Percentiles rank a stretch among this genome's conserved stretches.
Conservation (phyloP, 768 basidiomycete species). For the Suillus spraguei region DNA sequence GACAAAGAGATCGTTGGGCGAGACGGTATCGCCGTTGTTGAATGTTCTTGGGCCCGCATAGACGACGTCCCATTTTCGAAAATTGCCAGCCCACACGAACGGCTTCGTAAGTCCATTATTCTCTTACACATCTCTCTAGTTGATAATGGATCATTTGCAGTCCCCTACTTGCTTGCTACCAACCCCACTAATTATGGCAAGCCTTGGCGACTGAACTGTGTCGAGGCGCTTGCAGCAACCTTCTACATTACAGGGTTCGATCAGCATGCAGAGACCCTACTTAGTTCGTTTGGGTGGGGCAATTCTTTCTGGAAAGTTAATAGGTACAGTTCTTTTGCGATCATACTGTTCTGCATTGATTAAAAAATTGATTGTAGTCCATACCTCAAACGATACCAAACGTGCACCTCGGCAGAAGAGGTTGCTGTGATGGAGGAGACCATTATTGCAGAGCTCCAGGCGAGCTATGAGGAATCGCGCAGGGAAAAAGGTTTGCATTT, state of each 20-base stretch:
- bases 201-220: slow-evolving; percentile 95
- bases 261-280: slow-evolving; percentile 72
- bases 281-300: slow-evolving; percentile 91
- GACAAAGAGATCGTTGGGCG: slow-evolving; percentile 79
- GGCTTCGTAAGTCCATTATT: slow-evolving; percentile 62
- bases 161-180: slow-evolving; percentile 92
- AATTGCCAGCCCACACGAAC: slow-evolving; percentile 91
- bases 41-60: slow-evolving; percentile 96
- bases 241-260: slow-evolving; percentile 93
- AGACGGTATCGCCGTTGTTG: slow-evolving; percentile 91
- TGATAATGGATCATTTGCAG: slow-evolving; percentile 41
- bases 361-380: slow-evolving; percentile 9
- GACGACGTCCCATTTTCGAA: slow-evolving; percentile 95
- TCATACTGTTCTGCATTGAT: not conserved
- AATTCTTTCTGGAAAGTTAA: slow-evolving; percentile 88
- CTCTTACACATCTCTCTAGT: not conserved
- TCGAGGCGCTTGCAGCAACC: slow-evolving; percentile 91
- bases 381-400: slow-evolving; percentile 76
- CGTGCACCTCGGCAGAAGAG: slow-evolving; percentile 64
- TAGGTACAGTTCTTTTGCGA: slow-evolving; percentile 40
- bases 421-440: slow-evolving; percentile 61
- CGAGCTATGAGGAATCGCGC: slow-evolving; percentile 59
- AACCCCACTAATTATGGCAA: slow-evolving; percentile 99
- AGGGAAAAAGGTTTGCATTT: slow-evolving; percentile 47
- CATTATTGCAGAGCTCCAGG: slow-evolving; percentile 71